Evolutionary conservation across 2,329 filamentous ascomycete genomes (phyloP).

Genomic region (Sporothrix schenckii): DNA sequence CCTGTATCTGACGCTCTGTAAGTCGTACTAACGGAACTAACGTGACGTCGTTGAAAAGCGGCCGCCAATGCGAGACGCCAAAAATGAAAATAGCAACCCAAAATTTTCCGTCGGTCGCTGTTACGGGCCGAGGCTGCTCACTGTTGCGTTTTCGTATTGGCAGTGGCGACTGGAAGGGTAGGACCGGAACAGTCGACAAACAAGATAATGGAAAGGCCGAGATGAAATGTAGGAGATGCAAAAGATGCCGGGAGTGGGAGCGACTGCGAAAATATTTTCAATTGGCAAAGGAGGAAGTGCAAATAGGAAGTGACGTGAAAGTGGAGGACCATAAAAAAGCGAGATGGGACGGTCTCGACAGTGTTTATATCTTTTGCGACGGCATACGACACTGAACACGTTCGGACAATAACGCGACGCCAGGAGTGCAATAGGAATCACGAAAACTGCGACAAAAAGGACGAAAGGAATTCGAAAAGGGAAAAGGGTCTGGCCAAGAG

Average conservation of each 20-base stretch:
- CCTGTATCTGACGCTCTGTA: no score
- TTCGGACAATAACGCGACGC: not conserved
- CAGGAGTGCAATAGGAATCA: not conserved
- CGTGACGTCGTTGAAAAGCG: not conserved
- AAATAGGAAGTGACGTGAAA: not conserved
- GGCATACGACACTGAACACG: not conserved
- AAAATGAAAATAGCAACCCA: not conserved
- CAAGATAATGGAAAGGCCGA: not conserved
- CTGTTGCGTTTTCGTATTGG: not conserved
- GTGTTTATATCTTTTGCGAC: no score
- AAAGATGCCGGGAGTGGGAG: conserved; percentile 3
- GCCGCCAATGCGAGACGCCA: conserved; percentile 4
- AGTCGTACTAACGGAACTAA: no score
- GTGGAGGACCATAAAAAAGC: not conserved
- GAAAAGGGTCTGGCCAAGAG: not conserved
- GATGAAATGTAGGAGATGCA: not conserved
- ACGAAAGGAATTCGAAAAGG: not conserved
- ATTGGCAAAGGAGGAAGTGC: conserved; percentile 4
- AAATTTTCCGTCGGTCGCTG: not conserved
- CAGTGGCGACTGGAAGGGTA: conserved; percentile 15
- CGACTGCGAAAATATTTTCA: conserved; percentile 18
- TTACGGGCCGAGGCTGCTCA: conserved; percentile 23
- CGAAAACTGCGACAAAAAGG: not conserved
- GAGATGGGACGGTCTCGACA: not conserved
- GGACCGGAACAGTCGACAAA: not conserved